Evolutionary conservation across 305 asterid species (phyloP), one percentile per base, ranked within the genome.

Genomic region (Fraxinus xanthoxyloides): DNA sequence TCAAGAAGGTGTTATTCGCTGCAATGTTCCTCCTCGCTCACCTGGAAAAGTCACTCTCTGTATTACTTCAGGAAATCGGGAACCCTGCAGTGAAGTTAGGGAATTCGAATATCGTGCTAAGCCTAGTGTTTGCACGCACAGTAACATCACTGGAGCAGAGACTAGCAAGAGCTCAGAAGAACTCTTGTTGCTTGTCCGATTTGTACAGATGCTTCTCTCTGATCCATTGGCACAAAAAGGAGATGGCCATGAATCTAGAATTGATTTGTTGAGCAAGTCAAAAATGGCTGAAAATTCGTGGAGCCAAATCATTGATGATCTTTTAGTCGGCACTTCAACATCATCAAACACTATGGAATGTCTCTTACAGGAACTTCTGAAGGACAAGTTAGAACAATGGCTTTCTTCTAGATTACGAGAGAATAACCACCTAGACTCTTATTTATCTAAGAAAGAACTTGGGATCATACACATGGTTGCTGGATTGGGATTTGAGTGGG

Each of bases 401-500:
- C 91, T 94, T 76, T 88, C 92, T 35, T 90, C 92, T 54, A 94
- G 91, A 87, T 83, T 86, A 83, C 89, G 78, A 36, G 80, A 77
- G 75, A 84, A 51, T 82, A 86, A 86, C 83, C 82, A 83, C 76
- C 73, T 83, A 72, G 85, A 48, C 70, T 87, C 90, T 82, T 85
- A 85, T 83, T 87, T 93, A 77, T 89, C 98, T 56, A 94, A 91
- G 89, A 91, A 91, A 85, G 97, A 97, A 86, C 99, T 92, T 92
- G 97, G 97, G 67, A 84, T 97, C 79, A 91, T 94, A 84, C 99
- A 97, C 86, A 87, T 92, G 90, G 85, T 92, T 91, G 92, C 99
- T 78, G 98, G 97, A 61, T 88, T 97, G 85, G 99, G 98, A 89
- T 92, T 87, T 86, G 95, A 92, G 86, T 97, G 99, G 99, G 99